Base-by-base conservation (phyloP, 164 flowering plant species). In the Piper longum region DNA sequence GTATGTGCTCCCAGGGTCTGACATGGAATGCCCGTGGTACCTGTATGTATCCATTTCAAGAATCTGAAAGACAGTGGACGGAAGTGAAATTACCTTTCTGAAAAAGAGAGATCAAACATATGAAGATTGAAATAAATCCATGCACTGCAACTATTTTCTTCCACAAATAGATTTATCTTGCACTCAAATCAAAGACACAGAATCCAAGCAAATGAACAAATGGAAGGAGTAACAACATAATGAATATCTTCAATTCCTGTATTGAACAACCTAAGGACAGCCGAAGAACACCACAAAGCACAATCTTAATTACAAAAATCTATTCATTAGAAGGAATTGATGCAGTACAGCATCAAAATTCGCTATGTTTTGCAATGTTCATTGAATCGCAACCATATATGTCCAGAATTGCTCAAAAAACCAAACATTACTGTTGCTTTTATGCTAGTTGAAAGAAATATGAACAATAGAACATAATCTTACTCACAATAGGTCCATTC, bases 21-120 rank as follows among this genome's bases (percentile, higher is more conserved):
- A 91, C 98, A 95, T 91, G 66, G 99, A 95, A 77, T 95, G 99
- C 12, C 99, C 99, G 70, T 95, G 99, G 75, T 95, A 91, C 72
- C 98, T 82, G 76, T 95, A 95, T 16, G 98, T 91, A 78, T 95
- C 99, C 99, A 95, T 91, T 72, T 95, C 99, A 70, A 95, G 96
- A 69, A 95, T 86, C 99, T 95, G 86, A 66, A 77, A 56, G 57
- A 59, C 8, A 17, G 5, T 41, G 7, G 48, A 45, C 9, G 59
- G 26, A 66, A 58, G 41, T 51, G 48, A 45, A 13, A 44, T 59
- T 57, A 66, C 40, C 66, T 39, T 17, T 41, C 6, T 45, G 16
- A 16, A 48, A 42, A 5, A 26, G 16, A 7, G 13, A 19, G 14
- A 5, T 54, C 41, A 40, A 54, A 40, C n/a, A 36, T 26, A 11